Base-by-base conservation (phyloP, 305 asterid genomes). In the Fraxinus paxiana region DNA sequence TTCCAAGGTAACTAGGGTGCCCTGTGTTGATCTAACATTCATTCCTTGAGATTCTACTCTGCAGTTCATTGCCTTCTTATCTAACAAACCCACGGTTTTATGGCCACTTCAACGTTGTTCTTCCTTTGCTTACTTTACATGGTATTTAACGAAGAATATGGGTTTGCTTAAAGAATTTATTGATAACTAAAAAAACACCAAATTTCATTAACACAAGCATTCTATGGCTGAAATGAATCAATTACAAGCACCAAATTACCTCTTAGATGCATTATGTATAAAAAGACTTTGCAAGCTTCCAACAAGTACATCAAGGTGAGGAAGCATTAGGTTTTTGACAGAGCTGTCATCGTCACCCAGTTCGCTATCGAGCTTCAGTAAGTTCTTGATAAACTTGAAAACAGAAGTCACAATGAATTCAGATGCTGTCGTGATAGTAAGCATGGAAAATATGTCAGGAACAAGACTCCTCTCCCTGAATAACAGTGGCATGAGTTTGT, bases 381-480 rank as follows among this genome's bases (percentile, higher is more conserved):
- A 89, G 88, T 94, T 96, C 90, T 90, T 93, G 81, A 87, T 86
- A 82, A 96, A 96, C 90, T 89, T 91, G 22, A 96, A 79, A 84
- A 91, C 97, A 81, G 87, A 82, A 56, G 90, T 86, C 80, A 94
- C 63, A 76, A 92, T 89, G 77, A 92, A 89, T 72, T 93, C 90
- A 31, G 98, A 94, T 77, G 98, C 97, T 73, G 96, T 89, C 12
- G 89, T 87, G 83, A 93, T 85, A 41, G 89, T 87, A 80, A 96
- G 90, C 86, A 92, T 92, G 35, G 95, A 90, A 84, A 96, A 90
- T 48, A 94, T 93, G 88, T 92, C 97, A 59, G 97, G 93, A 77
- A 96, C 93, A 75, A 96, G 97, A 90, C 88, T 88, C 85, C 86
- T 83, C 84, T 92, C 97, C 84, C 88, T 87, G 67, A 72, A 63